Evolutionary conservation across 495 filamentous ascomycete genomes (phyloP).

Genomic region (Penicillium steckii): DNA sequence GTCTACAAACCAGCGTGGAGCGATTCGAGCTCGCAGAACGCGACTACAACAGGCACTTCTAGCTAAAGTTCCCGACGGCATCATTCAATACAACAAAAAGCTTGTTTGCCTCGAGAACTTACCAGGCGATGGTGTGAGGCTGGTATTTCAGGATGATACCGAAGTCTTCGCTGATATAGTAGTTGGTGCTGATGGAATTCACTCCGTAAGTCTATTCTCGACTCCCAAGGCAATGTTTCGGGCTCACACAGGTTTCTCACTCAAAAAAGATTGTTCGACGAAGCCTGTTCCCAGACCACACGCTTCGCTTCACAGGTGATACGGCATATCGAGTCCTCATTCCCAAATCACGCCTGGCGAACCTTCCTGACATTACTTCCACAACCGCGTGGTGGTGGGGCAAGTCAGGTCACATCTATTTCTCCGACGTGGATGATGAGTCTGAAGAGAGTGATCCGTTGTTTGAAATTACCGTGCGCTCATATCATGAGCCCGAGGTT

Average conservation of each 20-base stretch:
- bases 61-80: constrained; percentile 31
- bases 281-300: constrained; percentile 29
- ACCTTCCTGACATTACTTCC: constrained; percentile 36
- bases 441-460: constrained; percentile 8
- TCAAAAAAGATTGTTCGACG: constrained; percentile 3
- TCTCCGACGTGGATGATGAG: constrained; percentile 41
- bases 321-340: constrained; percentile 40
- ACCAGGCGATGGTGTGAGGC: constrained; percentile 22
- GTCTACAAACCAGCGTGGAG: constrained; percentile 8
- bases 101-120: constrained; percentile 30
- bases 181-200: constrained; percentile 52
- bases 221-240: background rate
- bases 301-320: constrained; percentile 38
- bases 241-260: background rate
- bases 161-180: constrained; percentile 43
- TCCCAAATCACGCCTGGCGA: constrained; percentile 17
- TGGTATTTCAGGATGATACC: constrained; percentile 35
- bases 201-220: constrained; percentile 36
- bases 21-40: constrained; percentile 36
- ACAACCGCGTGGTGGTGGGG: constrained; percentile 49
- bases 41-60: constrained; percentile 41
- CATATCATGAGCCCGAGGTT: constrained; percentile 18
- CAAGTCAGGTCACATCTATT: constrained; percentile 41
- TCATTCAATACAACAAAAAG: constrained; percentile 40
- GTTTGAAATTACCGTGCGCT: constrained; percentile 26